phyloP scores from a whole-genome alignment of 441 rosid genomes.

The Adansonia madagascariensis region DNA sequence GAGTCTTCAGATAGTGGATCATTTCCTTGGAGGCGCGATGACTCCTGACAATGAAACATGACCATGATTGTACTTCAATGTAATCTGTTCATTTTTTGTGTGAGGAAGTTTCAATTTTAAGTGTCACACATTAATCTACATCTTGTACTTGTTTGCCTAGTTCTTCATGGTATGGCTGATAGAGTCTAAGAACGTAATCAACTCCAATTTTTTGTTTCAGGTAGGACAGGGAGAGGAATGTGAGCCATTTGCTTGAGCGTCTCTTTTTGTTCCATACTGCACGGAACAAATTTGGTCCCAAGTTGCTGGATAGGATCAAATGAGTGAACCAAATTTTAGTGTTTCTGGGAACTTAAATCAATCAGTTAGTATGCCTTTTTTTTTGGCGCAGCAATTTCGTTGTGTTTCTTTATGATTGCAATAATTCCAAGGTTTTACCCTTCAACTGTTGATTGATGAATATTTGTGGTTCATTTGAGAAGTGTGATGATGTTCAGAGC shows the following conservation, averaged over 20 bases:
- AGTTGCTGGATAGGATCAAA: slow-evolving; percentile 31
- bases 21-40: slow-evolving; percentile 45
- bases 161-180: neutral
- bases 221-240: slow-evolving; percentile 22
- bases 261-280: neutral
- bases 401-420: neutral
- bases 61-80: slow-evolving; percentile 21
- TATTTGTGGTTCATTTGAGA: neutral
- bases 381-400: slow-evolving; percentile 6
- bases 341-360: slow-evolving; percentile 17
- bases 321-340: slow-evolving; percentile 33
- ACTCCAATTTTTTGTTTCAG: slow-evolving; percentile 24
- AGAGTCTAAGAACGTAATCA: neutral
- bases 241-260: slow-evolving; percentile 12
- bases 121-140: slow-evolving; percentile 8
- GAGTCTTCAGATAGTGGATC: slow-evolving; percentile 55
- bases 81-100: slow-evolving; percentile 13
- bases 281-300: slow-evolving; percentile 20
- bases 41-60: slow-evolving; percentile 50
- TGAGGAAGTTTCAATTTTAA: slow-evolving; percentile 24
- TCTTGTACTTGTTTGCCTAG: neutral
- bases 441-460: neutral
- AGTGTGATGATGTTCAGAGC: neutral
- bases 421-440: neutral
- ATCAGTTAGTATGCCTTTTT: slow-evolving; percentile 12